phyloP scores from a whole-genome alignment of 257 asterid species.

The Nicotiana obtusifolia region DNA sequence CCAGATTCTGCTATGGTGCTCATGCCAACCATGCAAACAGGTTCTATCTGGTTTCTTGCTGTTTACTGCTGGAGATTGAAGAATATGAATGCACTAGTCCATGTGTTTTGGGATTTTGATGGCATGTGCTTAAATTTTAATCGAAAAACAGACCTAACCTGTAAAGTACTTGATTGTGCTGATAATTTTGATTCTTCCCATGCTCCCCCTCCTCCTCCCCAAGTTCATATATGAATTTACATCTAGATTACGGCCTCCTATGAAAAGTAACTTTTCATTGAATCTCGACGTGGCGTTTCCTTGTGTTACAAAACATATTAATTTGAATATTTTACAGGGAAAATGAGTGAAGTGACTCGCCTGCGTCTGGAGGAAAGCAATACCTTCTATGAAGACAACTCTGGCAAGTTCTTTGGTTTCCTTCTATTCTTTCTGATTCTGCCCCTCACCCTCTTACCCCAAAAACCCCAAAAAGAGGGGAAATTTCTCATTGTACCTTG shows the following conservation, averaged over 20 bases:
- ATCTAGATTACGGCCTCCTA: background rate
- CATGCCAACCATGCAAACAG: slow-evolving; percentile 58
- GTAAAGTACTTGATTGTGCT: background rate
- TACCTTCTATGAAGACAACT: slow-evolving; percentile 47
- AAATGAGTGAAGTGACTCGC: slow-evolving; percentile 38
- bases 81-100: background rate
- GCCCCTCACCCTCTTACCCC: background rate
- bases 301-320: slow-evolving; percentile 8
- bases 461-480: background rate
- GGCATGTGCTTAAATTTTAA: background rate
- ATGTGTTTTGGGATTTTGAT: background rate
- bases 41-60: slow-evolving; percentile 20
- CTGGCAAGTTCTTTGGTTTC: slow-evolving; percentile 35
- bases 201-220: background rate
- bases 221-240: background rate
- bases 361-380: slow-evolving; percentile 48
- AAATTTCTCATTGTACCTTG: background rate
- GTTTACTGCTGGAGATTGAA: background rate
- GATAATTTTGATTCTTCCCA: background rate
- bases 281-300: background rate
- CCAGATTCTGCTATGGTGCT: slow-evolving; percentile 47
- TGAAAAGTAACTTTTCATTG: background rate
- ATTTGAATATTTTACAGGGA: slow-evolving; percentile 41
- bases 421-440: background rate
- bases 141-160: background rate